Evolutionary conservation across 768 basidiomycete genomes (phyloP).

Genomic region (Lactarius evosmus): DNA sequence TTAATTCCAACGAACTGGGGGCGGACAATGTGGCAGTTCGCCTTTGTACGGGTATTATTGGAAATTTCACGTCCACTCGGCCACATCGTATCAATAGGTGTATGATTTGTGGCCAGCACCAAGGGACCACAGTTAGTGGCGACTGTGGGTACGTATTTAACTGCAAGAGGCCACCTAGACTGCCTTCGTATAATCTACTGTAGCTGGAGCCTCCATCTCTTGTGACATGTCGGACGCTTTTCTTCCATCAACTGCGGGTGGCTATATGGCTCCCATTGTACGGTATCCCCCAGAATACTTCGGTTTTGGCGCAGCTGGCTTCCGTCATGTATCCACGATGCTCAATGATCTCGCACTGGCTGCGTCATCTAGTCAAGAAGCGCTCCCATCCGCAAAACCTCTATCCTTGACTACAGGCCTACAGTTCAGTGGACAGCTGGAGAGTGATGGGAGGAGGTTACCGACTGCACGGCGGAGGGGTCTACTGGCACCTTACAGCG

Average conservation of each 20-base stretch:
- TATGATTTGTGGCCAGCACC: not conserved
- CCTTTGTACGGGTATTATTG: not conserved
- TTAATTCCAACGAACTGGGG: not conserved
- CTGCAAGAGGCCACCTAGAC: not conserved
- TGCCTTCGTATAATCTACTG: too few species aligned
- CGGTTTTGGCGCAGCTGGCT: conserved; percentile 5
- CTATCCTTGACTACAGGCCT: not conserved
- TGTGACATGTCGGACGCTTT: not conserved
- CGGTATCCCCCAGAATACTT: conserved; percentile 5
- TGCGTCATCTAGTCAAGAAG: not conserved
- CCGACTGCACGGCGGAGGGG: not conserved
- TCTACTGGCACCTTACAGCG: not conserved
- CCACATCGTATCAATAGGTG: not conserved
- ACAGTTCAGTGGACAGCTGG: not conserved
- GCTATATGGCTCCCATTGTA: not conserved
- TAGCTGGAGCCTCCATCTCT: not conserved
- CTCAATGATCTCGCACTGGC: conserved; percentile 1
- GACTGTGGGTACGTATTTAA: not conserved
- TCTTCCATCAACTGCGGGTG: not conserved
- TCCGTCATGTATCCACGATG: not conserved
- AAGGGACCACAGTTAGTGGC: not conserved
- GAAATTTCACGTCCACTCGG: too few species aligned
- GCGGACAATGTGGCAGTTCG: not conserved
- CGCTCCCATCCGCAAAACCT: not conserved
- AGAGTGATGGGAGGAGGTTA: not conserved